Evolutionary conservation across 352 stramenopile genomes (phyloP), one percentile per base, ranked within the genome.

Genomic region (Chrysophaeum taylorii): DNA sequence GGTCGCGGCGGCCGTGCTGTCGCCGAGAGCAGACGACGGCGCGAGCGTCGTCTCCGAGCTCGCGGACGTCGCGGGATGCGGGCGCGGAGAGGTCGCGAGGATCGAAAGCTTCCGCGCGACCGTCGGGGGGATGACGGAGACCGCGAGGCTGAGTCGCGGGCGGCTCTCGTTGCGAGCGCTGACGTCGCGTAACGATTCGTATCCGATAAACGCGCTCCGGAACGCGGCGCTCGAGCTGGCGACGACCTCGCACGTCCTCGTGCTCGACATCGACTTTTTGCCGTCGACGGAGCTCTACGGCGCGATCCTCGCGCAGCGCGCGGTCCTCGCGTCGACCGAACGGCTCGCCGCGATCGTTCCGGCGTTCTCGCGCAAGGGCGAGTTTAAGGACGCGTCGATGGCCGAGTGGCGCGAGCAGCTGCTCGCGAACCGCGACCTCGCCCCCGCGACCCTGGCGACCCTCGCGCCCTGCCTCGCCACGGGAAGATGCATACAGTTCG

Each of bases 211-310:
- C 45, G 68, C 33, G 31, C 68, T 72, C 16, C 42, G 68, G 9
- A 72, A 72, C 33, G 48, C 29, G 25, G 68, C 68, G 23, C 42
- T 72, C 33, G 29, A 39, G 5, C 25, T 33, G 5, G 68, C 50
- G 7, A 42, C 29, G 68, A 72, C 68, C n/a, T 43, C 60, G 48
- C 68, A 61, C 68, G 48, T 72, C 39, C 27, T 72, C 15, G 52
- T 72, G 35, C n/a, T 69, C 33, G 68, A 72, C 33, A 36, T 72
- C 23, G 68, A 72, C 36, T 72, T 72, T 29, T 62, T 18, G 27
- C 52, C 64, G 21, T 69, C 52, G 7, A 29, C 42, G 7, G 72
- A 79, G 75, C 74, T 88, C 41, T 64, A 78, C 50, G 37, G 73
- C 37, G 68, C 76, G 7, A 76, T 83, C 68, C 5, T 69, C 4